Conservation (phyloP, 352 stramenopile species). For the Pythium chondricola region DNA sequence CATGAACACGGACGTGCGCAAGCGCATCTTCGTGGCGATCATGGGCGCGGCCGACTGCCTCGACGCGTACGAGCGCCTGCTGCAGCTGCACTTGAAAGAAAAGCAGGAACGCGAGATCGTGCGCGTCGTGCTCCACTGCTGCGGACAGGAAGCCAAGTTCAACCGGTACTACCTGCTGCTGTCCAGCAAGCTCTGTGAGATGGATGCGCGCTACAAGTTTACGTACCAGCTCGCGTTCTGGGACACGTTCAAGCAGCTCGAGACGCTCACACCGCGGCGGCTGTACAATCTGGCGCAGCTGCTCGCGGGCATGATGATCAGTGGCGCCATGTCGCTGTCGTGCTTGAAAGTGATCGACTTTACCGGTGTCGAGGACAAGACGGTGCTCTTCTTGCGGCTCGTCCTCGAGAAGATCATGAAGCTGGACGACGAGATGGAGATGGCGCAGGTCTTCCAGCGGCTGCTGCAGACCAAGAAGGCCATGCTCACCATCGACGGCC, state of each 20-base stretch:
- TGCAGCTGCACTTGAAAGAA: constrained; percentile 86
- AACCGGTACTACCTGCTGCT: constrained; percentile 96
- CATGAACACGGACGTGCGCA: constrained; percentile 96
- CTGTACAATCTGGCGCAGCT: constrained; percentile 89
- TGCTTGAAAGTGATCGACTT: constrained; percentile 92
- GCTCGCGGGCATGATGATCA: constrained; percentile 70
- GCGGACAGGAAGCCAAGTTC: constrained; percentile 80
- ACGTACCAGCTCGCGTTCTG: constrained; percentile 95
- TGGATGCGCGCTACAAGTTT: constrained; percentile 93
- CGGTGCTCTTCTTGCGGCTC: constrained; percentile 87
- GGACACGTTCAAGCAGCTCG: constrained; percentile 95
- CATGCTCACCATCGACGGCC: constrained; percentile 66
- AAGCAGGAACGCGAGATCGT: constrained; percentile 93
- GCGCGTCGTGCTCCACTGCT: constrained; percentile 93
- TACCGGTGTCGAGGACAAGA: constrained; percentile 79
- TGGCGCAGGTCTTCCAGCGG: constrained; percentile 68
- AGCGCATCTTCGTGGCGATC: constrained; percentile 96
- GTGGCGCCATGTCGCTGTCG: constrained; percentile 63
- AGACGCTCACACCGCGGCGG: constrained; percentile 74
- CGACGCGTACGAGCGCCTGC: constrained; percentile 94
- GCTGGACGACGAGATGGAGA: constrained; percentile 54
- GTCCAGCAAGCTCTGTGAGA: constrained; percentile 90
- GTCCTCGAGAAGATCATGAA: constrained; percentile 69
- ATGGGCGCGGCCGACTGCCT: constrained; percentile 94
- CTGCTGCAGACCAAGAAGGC: constrained; percentile 77